phyloP scores from a whole-genome alignment of 441 rosid species.

The Arabidopsis lyrata region DNA sequence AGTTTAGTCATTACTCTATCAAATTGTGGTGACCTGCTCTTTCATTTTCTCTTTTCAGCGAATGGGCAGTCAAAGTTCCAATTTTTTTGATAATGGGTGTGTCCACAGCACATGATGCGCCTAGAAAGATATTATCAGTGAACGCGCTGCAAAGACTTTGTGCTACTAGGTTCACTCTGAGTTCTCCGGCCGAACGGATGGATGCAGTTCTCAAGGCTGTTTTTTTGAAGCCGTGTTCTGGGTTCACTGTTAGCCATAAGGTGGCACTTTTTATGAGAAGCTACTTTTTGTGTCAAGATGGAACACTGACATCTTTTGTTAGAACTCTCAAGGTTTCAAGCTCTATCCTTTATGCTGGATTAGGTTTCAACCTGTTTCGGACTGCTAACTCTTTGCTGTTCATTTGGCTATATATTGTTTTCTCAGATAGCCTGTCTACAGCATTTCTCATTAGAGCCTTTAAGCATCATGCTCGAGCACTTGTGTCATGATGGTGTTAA shows the following conservation, averaged over 20 bases:
- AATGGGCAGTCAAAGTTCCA: conserved; percentile 90
- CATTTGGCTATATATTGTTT: conserved; percentile 25
- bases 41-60: conserved; percentile 54
- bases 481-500: conserved; percentile 55
- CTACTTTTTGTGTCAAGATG: conserved; percentile 83
- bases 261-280: conserved; percentile 78
- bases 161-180: conserved; percentile 74
- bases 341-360: conserved; percentile 19
- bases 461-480: conserved; percentile 64
- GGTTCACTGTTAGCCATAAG: conserved; percentile 77
- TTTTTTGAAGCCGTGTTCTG: conserved; percentile 75
- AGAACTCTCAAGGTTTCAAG: conserved; percentile 83
- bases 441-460: conserved; percentile 79
- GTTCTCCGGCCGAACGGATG: conserved; percentile 83
- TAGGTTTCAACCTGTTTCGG: conserved; percentile 21
- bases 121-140: conserved; percentile 66
- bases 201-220: conserved; percentile 85
- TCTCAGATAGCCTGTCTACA: conserved; percentile 88
- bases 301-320: conserved; percentile 83
- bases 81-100: conserved; percentile 81
- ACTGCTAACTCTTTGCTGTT: conserved; percentile 11
- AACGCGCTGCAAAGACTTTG: conserved; percentile 68
- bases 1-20: neutral
- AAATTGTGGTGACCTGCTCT: conserved; percentile 26
- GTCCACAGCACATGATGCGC: conserved; percentile 84